Evolutionary conservation across 257 asterid species (phyloP), one percentile per base, ranked within the genome.

Genomic region (Scutellaria galericulata): DNA sequence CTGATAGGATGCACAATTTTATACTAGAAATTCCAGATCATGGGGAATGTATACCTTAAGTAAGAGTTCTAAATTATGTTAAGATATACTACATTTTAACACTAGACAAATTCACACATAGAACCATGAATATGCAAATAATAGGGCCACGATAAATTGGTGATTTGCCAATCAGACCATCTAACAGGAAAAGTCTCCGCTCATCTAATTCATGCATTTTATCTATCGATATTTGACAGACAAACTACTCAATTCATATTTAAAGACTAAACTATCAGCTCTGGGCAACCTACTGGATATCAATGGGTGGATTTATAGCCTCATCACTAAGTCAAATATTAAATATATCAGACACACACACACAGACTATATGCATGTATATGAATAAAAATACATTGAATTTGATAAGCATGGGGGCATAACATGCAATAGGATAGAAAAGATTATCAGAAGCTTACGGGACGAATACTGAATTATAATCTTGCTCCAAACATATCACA

Each of bases 401-500:
- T 7, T 63, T 22, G 31, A 50, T 18, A 27, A 10, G n/a, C 11
- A 24, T n/a, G 5, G 56, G 66, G 37, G 5, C 18, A 20, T 39
- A 64, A 47, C 14, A 63, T 15, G 66, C 51, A 22, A 53, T 67
- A 31, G 6, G 51, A 60, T n/a, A 12, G 9, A 5, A 56, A 58
- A 73, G 55, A 4, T 54, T 54, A 64, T 71, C 46, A 46, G 56
- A 78, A 52, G 59, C 99, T 83, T 92, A 95, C 99, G 92, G 97
- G 77, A 95, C 90, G 72, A 95, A 95, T 78, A 95, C 98, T 15
- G 99, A 83, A 66, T 95, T 92, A 84, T 95, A 95, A 47, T 88
- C 98, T 81, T 90, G 96, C 88, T 90, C 99, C 81, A 95, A 79
- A 75, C 99, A 95, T 74, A 95, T 95, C 40, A 95, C 99, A 48